These are phyloP conservation scores for Pinus albicaulis DNA, from an alignment of 75 land plant species.

Conservation along the genomic window DNA sequence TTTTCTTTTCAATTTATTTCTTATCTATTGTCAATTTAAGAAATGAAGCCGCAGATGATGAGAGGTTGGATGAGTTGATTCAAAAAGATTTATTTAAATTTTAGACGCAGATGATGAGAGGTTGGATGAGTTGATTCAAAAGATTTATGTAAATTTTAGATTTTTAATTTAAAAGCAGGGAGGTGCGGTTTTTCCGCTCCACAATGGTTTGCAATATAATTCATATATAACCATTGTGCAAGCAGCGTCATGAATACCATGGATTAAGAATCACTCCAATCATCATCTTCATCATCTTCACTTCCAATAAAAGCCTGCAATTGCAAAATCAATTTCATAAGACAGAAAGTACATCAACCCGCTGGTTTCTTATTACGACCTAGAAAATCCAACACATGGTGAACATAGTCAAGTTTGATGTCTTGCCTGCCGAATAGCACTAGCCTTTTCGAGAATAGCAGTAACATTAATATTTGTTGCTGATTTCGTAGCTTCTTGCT, in stretches of 20 bases:
- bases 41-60: not conserved
- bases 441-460: constrained; percentile 97
- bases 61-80: not conserved
- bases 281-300: constrained; percentile 75
- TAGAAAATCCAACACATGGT: not conserved
- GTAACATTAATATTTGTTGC: constrained; percentile 75
- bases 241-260: constrained; percentile 3
- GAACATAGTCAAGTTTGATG: not conserved
- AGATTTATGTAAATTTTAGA: not conserved
- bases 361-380: not conserved
- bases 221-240: not conserved
- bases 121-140: not conserved
- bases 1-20: not conserved
- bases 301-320: constrained; percentile 75
- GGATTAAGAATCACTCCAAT: constrained; percentile 69
- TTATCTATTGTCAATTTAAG: not conserved
- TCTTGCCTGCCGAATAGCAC: constrained; percentile 88
- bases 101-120: not conserved
- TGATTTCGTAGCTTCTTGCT: constrained; percentile 57
- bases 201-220: not conserved
- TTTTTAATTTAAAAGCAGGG: not conserved
- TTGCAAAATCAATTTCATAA: not conserved
- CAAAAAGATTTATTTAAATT: not conserved
- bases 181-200: not conserved
- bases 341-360: not conserved